Percentiles rank a stretch among this genome's conserved stretches.
Evolutionary conservation across 2,329 filamentous ascomycete species (phyloP).

Genomic region (Rosellinia necatrix): DNA sequence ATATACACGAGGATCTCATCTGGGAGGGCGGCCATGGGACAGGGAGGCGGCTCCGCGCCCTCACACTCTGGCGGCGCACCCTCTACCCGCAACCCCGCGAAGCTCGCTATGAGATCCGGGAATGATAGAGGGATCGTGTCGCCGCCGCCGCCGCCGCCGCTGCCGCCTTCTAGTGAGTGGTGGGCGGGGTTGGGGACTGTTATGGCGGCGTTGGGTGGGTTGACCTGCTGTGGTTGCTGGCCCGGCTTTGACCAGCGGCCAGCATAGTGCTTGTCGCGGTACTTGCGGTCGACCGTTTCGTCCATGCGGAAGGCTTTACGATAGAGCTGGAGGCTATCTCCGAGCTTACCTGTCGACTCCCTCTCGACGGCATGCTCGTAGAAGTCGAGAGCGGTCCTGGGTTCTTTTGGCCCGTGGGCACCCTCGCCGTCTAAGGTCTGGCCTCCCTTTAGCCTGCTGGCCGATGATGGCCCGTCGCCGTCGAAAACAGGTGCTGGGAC

Average conservation of each 20-base stretch:
- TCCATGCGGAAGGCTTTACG: conserved; percentile 93
- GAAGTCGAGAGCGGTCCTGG: conserved; percentile 76
- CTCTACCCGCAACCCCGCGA: conserved; percentile 71
- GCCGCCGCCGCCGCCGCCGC: background rate
- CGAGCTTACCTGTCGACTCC: conserved; percentile 81
- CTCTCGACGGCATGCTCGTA: conserved; percentile 91
- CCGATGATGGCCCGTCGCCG: conserved; percentile 34
- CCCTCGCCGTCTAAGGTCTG: conserved; percentile 24
- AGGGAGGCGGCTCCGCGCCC: conserved; percentile 73
- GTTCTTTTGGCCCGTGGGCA: conserved; percentile 29
- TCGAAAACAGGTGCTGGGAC: conserved; percentile 39
- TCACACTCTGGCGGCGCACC: conserved; percentile 71
- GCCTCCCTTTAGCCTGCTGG: conserved; percentile 17
- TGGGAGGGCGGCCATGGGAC: conserved; percentile 76
- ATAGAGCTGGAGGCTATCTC: conserved; percentile 87
- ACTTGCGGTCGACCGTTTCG: conserved; percentile 78
- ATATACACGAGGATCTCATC: conserved; percentile 86
- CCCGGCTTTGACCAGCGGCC: conserved; percentile 56
- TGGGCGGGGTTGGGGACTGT: conserved; percentile 60
- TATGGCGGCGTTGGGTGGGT: conserved; percentile 50
- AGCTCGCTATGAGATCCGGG: conserved; percentile 75
- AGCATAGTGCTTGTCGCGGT: conserved; percentile 91
- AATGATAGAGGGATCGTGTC: conserved; percentile 55
- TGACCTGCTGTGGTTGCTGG: conserved; percentile 26
- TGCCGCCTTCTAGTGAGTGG: conserved; percentile 56